A percentile compares a stretch with the other conserved stretches of the same genome.
Conservation (phyloP, 1,139 yeast species). For the Scheffersomyces insectosa region DNA sequence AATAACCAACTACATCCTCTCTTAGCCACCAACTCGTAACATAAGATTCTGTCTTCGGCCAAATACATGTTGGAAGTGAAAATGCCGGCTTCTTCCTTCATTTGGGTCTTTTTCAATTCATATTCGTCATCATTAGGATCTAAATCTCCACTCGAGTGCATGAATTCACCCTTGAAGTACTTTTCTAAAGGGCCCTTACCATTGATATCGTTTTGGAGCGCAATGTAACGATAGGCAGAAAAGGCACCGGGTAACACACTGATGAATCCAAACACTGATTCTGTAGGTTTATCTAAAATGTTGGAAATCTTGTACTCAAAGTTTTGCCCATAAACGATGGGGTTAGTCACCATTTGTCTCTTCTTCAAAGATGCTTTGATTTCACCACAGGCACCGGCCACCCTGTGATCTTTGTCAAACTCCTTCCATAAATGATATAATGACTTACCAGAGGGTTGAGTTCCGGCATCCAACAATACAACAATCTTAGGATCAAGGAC, state of each 20-base stretch:
- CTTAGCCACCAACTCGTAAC: slow-evolving; percentile 51
- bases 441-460: slow-evolving; percentile 49
- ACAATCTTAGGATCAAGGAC: slow-evolving; percentile 46
- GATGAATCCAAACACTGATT: slow-evolving; percentile 47
- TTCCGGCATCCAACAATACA: slow-evolving; percentile 48
- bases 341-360: slow-evolving; percentile 43
- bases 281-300: slow-evolving; percentile 49
- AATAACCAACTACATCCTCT: slow-evolving; percentile 46
- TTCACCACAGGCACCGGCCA: slow-evolving; percentile 55
- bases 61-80: slow-evolving; percentile 53
- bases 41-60: slow-evolving; percentile 52
- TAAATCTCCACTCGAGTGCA: slow-evolving; percentile 46
- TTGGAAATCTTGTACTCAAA: slow-evolving; percentile 50
- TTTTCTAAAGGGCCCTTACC: slow-evolving; percentile 50
- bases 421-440: slow-evolving; percentile 52
- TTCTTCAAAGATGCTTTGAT: slow-evolving; percentile 45
- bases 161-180: slow-evolving; percentile 50
- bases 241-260: slow-evolving; percentile 51
- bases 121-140: slow-evolving; percentile 51
- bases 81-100: slow-evolving; percentile 50
- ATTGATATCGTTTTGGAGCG: slow-evolving; percentile 43
- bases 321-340: slow-evolving; percentile 49
- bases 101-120: slow-evolving; percentile 37
- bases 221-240: slow-evolving; percentile 44
- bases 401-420: slow-evolving; percentile 47